A percentile compares a stretch with the other conserved stretches of the same genome.
Conservation (phyloP, 1,284 basidiomycete genomes). For the Melampsora americana region DNA sequence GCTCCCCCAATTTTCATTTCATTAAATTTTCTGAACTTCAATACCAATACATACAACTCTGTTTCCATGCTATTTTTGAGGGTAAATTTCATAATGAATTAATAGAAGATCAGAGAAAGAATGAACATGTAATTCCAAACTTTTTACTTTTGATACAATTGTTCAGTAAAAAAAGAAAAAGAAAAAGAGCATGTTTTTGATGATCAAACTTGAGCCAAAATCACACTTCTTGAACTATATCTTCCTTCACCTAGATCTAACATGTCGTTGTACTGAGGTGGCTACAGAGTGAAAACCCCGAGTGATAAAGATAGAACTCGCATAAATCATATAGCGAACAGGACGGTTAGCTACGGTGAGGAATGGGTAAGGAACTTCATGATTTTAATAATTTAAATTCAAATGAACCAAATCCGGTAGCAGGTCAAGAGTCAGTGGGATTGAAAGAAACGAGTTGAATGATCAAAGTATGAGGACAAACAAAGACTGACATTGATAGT, state of each 20-base stretch:
- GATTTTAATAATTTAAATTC: not conserved
- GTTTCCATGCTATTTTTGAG: too few species aligned
- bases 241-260: too few species aligned
- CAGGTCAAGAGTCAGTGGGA: not conserved
- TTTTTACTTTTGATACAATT: too few species aligned
- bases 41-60: too few species aligned
- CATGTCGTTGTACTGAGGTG: not conserved
- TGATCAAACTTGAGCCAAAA: not conserved
- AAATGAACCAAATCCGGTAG: not conserved
- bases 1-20: too few species aligned
- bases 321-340: not conserved
- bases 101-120: too few species aligned
- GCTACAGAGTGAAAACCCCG: not conserved
- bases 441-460: not conserved
- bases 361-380: constrained; percentile 4
- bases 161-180: not conserved
- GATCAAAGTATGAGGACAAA: not conserved
- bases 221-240: not conserved
- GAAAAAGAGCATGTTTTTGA: not conserved
- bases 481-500: constrained; percentile 1
- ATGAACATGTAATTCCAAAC: too few species aligned
- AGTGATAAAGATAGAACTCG: not conserved
- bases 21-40: too few species aligned
- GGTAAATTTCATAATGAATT: too few species aligned
- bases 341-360: not conserved